Evolutionary conservation across 139 green algal species (phyloP).

Genomic region (Spirogloea muscicola): DNA sequence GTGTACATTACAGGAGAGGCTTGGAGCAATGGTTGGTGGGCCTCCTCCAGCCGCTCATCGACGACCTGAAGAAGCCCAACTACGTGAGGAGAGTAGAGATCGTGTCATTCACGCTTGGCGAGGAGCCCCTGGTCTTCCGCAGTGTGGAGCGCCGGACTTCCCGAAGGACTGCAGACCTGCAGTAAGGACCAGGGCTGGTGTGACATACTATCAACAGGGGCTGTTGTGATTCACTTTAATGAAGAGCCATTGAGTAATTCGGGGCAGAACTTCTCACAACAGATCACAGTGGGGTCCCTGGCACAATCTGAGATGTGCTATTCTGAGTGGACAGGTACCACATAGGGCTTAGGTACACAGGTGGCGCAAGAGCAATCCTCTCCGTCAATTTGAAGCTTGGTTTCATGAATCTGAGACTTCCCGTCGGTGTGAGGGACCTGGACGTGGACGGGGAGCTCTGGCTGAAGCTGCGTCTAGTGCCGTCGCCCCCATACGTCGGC

Average conservation of each 20-base stretch:
- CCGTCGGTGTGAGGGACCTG: slow-evolving; percentile 61
- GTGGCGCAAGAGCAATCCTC: slow-evolving; percentile 85
- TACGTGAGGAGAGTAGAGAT: slow-evolving; percentile 75
- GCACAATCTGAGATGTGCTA: no score
- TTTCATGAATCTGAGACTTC: slow-evolving; percentile 2
- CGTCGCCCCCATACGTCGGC: slow-evolving; percentile 86
- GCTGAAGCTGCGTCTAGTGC: slow-evolving; percentile 89
- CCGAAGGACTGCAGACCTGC: slow-evolving; percentile 47
- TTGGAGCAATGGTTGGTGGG: slow-evolving; percentile 87
- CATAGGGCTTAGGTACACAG: slow-evolving; percentile 80
- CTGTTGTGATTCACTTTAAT: no score
- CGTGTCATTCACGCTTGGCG: slow-evolving; percentile 87
- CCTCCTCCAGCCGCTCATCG: slow-evolving; percentile 90
- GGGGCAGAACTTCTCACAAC: no score
- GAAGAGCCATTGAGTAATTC: no score
- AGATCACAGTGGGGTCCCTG: no score
- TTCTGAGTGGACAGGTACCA: no score
- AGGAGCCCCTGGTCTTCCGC: slow-evolving; percentile 84
- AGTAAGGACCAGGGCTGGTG: slow-evolving; percentile 35
- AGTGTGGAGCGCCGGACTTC: slow-evolving; percentile 84
- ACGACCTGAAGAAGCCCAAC: slow-evolving; percentile 62
- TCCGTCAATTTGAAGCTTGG: slow-evolving; percentile 41
- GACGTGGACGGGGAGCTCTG: slow-evolving; percentile 89
- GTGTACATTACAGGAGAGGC: slow-evolving; percentile 88
- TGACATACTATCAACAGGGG: no score